Evolutionary conservation across 225 moss, liverwort and hornwort species (phyloP).

Genomic region (Physcomitrellopsis africana): DNA sequence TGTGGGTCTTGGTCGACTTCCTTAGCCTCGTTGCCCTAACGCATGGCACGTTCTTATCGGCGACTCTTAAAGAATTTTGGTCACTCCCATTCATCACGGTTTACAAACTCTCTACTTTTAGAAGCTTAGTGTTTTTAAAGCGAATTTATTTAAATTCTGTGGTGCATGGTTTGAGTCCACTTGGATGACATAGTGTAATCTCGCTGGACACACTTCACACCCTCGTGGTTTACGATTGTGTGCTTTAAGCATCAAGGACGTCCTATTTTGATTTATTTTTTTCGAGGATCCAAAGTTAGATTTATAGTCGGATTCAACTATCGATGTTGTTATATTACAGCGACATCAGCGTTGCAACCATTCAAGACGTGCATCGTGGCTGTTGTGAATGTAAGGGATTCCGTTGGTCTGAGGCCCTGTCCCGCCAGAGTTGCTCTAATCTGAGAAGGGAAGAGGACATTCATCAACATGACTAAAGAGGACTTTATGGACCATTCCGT

Average conservation of each 20-base stretch:
- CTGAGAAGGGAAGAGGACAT: not conserved
- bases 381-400: slow-evolving; percentile 33
- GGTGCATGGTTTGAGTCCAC: slow-evolving; percentile 7
- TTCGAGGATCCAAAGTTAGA: not conserved
- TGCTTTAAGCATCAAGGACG: not conserved
- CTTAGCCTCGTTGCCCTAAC: not conserved
- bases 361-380: slow-evolving; percentile 26
- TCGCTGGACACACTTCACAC: slow-evolving; percentile 2
- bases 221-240: not conserved
- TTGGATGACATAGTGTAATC: not conserved
- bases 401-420: slow-evolving; percentile 26
- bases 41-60: slow-evolving; percentile 4
- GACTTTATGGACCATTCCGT: slow-evolving; percentile 35
- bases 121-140: not conserved
- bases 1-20: slow-evolving; percentile 8
- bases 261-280: not conserved
- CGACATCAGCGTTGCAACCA: slow-evolving; percentile 20
- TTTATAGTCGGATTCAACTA: not conserved
- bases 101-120: not conserved
- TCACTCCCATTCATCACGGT: not conserved
- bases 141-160: not conserved
- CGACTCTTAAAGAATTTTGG: not conserved
- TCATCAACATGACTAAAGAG: slow-evolving; percentile 28
- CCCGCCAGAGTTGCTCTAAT: slow-evolving; percentile 15
- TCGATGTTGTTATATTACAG: slow-evolving; percentile 6